These are phyloP conservation scores for Beta lomatogona DNA, from an alignment of 179 eudicot genomes.

Conservation along the genomic window DNA sequence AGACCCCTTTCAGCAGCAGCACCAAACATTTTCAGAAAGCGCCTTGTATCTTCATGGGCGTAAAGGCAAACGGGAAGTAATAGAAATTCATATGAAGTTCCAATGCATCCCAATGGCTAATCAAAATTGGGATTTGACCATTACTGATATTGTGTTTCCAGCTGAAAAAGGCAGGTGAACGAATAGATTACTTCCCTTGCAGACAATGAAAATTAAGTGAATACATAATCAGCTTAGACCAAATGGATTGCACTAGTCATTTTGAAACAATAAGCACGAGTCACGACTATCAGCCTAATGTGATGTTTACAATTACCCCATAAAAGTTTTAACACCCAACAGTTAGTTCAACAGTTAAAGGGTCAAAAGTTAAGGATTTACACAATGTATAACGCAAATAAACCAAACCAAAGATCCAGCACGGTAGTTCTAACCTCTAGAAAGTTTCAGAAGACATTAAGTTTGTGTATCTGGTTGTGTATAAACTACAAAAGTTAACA, in stretches of 20 bases:
- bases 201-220: neutral
- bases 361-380: no score
- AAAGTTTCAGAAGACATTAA: no score
- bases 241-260: neutral
- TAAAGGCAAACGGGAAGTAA: neutral
- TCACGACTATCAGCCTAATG: neutral
- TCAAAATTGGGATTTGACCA: no score
- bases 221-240: neutral
- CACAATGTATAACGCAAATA: no score
- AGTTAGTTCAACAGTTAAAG: no score
- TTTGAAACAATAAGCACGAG: neutral
- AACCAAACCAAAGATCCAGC: no score
- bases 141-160: no score
- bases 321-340: no score
- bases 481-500: no score
- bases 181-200: neutral
- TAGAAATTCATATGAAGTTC: neutral
- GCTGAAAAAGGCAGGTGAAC: neutral
- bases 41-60: slow-evolving; percentile 34
- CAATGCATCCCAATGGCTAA: neutral
- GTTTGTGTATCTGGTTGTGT: no score
- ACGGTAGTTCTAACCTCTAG: no score
- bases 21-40: slow-evolving; percentile 41
- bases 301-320: neutral
- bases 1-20: slow-evolving; percentile 39